A percentile compares a stretch with the other conserved stretches of the same genome.
Conservation (phyloP, 768 basidiomycete species). For the Trametes coccinea region DNA sequence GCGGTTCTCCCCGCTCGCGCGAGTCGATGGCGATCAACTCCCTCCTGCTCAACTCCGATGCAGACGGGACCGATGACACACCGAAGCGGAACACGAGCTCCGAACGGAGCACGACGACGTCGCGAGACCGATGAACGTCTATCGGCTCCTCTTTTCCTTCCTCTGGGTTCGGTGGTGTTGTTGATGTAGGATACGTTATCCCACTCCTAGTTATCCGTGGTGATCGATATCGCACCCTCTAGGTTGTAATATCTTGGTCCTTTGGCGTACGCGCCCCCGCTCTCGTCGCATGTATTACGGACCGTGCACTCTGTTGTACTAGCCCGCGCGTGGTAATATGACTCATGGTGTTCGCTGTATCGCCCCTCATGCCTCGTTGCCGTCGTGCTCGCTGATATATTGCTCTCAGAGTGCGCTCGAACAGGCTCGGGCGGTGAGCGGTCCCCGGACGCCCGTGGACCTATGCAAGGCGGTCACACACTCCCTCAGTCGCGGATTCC, state of each 20-base stretch:
- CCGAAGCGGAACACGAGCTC: conserved; percentile 22
- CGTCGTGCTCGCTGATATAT: neutral
- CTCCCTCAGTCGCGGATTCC: too few relatives aligned
- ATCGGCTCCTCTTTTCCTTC: neutral
- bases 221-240: neutral
- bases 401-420: neutral
- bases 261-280: neutral
- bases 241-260: conserved; percentile 3
- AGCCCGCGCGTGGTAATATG: conserved; percentile 10
- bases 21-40: conserved; percentile 82
- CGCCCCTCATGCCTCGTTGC: neutral
- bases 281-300: conserved; percentile 12
- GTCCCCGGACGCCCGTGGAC: too few relatives aligned
- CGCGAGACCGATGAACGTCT: conserved; percentile 12
- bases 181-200: conserved; percentile 14
- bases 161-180: neutral
- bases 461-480: neutral
- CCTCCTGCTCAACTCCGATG: conserved; percentile 51
- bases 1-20: conserved; percentile 69
- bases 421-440: too few relatives aligned
- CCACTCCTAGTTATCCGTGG: conserved; percentile 4
- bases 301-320: conserved; percentile 13
- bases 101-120: conserved; percentile 22
- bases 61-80: conserved; percentile 16
- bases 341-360: neutral